Conservation (phyloP, 306 rosid species). For the Benincasa hispida region DNA sequence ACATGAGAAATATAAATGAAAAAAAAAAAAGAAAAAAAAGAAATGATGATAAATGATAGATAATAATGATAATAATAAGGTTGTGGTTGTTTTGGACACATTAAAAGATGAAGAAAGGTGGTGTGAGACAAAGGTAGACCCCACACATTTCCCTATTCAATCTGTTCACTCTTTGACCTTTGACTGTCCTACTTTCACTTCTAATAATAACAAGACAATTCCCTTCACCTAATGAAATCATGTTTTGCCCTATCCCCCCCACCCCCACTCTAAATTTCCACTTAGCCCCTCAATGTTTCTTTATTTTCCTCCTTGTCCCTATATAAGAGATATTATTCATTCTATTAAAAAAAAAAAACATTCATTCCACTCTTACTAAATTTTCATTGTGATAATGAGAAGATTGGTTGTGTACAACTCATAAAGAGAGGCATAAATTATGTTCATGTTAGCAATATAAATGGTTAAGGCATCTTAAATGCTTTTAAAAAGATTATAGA, state of each 20-base stretch:
- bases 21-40: background rate
- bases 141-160: slow-evolving; percentile 34
- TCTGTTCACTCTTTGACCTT: slow-evolving; percentile 66
- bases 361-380: background rate
- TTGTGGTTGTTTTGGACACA: background rate
- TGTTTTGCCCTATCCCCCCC: background rate
- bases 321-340: background rate
- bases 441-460: background rate
- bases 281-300: background rate
- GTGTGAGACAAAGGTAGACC: slow-evolving; percentile 27
- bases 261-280: background rate
- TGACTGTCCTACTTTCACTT: slow-evolving; percentile 40
- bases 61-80: slow-evolving; percentile 2
- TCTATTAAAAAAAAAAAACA: too few species aligned
- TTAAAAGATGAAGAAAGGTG: background rate
- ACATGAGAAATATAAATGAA: background rate
- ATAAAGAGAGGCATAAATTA: background rate
- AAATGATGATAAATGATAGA: background rate
- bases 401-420: background rate
- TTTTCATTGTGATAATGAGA: too few species aligned
- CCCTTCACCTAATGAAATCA: background rate
- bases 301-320: background rate
- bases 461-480: background rate
- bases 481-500: background rate
- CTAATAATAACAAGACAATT: slow-evolving; percentile 10